Evolutionary conservation across 306 rosid genomes (phyloP).

Genomic region (Quercus suber): DNA sequence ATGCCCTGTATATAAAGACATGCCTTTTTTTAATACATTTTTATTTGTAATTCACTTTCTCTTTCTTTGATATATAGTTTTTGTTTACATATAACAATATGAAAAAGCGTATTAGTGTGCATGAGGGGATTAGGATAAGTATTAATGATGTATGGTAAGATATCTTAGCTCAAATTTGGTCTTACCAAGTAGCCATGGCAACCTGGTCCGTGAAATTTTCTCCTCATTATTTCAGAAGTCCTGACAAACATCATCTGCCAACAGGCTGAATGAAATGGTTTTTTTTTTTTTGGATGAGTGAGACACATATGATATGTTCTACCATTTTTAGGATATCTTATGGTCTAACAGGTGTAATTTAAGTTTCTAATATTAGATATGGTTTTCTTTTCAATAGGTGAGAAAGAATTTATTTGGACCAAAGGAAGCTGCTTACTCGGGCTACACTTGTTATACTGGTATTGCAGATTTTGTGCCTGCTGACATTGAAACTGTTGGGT

Average conservation of each 20-base stretch:
- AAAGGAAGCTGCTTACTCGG: constrained; percentile 71
- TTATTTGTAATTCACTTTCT: not conserved
- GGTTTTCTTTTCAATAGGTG: constrained; percentile 50
- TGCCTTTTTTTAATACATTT: not conserved
- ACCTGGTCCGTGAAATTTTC: not conserved
- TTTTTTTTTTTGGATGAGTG: not conserved
- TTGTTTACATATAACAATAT: not conserved
- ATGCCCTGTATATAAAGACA: not conserved
- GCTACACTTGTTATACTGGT: constrained; percentile 95
- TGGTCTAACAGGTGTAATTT: not conserved
- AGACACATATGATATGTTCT: not conserved
- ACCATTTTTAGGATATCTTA: too few relatives aligned
- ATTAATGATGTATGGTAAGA: not conserved
- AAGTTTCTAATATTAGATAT: not conserved
- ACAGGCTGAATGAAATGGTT: not conserved
- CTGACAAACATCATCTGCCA: not conserved
- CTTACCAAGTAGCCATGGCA: not conserved
- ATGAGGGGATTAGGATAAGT: not conserved
- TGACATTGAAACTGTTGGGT: constrained; percentile 96
- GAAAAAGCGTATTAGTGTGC: not conserved
- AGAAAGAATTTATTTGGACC: constrained; percentile 71
- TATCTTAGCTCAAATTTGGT: constrained; percentile 1
- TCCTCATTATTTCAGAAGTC: not conserved
- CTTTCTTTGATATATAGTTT: not conserved
- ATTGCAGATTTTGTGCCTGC: constrained; percentile 90